phyloP scores from a whole-genome alignment of 164 flowering plant species.

The Tetrastigma voinierianum region DNA sequence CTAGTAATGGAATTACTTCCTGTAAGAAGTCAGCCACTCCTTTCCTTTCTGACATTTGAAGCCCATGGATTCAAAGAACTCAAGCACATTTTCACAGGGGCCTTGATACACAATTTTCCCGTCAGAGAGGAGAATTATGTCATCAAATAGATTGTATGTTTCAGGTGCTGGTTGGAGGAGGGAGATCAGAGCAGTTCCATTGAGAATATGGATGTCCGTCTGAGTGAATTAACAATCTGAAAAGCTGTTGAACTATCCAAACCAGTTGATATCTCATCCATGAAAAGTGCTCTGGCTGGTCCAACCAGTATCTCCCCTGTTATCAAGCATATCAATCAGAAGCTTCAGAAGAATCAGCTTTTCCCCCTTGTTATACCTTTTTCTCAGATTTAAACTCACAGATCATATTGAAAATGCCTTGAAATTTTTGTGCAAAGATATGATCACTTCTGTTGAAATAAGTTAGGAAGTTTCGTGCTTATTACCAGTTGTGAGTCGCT shows the following conservation, averaged over 20 bases:
- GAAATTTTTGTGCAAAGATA: background rate
- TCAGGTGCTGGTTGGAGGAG: slow-evolving; percentile 62
- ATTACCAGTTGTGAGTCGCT: slow-evolving; percentile 49
- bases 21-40: slow-evolving; percentile 12
- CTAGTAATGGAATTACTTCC: no score
- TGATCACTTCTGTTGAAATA: no score
- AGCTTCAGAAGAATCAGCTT: no score
- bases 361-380: no score
- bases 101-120: slow-evolving; percentile 57
- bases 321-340: background rate
- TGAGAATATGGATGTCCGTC: slow-evolving; percentile 41
- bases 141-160: slow-evolving; percentile 47
- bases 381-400: background rate
- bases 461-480: background rate
- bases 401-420: background rate
- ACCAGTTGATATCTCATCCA: slow-evolving; percentile 65
- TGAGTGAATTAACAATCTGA: slow-evolving; percentile 46
- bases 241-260: slow-evolving; percentile 58
- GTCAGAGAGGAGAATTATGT: slow-evolving; percentile 47
- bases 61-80: slow-evolving; percentile 47
- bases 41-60: slow-evolving; percentile 55
- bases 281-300: slow-evolving; percentile 49
- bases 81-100: slow-evolving; percentile 45
- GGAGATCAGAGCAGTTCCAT: slow-evolving; percentile 45
- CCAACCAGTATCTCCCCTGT: slow-evolving; percentile 65